Percentiles rank a stretch among this genome's conserved stretches.
phyloP scores from a whole-genome alignment of 1,284 basidiomycete genomes.

The Tilletia indica region DNA sequence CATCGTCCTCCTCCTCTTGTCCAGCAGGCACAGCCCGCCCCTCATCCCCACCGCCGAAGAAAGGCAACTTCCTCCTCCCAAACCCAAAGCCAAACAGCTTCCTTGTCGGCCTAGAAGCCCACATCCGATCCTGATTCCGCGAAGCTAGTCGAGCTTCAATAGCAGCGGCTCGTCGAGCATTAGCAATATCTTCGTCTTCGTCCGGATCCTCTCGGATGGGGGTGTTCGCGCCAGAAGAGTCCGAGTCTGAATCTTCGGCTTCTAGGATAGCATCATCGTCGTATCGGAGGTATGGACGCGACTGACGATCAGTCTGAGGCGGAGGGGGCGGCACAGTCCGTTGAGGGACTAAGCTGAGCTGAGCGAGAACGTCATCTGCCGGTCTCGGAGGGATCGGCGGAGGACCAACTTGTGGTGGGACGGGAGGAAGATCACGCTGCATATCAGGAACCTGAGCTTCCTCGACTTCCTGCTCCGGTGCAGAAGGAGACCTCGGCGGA shows the following conservation, averaged over 20 bases:
- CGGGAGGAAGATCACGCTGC: neutral
- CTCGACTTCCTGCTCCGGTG: too few relatives aligned
- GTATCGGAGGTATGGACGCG: slow-evolving; percentile 8
- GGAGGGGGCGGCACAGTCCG: neutral
- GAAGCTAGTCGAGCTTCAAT: slow-evolving; percentile 4
- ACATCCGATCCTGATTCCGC: neutral
- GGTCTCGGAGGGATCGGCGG: slow-evolving; percentile 2
- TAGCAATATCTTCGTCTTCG: neutral
- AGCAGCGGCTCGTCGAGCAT: neutral
- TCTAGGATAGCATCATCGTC: neutral
- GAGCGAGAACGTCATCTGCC: neutral
- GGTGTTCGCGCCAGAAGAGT: slow-evolving; percentile 8
- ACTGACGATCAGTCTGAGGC: neutral
- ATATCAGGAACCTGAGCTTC: neutral
- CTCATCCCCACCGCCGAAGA: neutral
- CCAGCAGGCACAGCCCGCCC: neutral
- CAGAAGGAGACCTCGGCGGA: too few relatives aligned
- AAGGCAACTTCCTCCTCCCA: neutral
- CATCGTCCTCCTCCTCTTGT: neutral
- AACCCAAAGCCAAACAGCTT: slow-evolving; percentile 12
- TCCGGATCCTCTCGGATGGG: neutral
- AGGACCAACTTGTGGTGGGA: neutral
- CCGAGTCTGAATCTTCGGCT: slow-evolving; percentile 5
- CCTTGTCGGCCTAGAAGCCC: neutral
- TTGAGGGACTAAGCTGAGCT: neutral